Evolutionary conservation across 2,329 filamentous ascomycete genomes (phyloP).

Genomic region (Phialophora verrucosa): DNA sequence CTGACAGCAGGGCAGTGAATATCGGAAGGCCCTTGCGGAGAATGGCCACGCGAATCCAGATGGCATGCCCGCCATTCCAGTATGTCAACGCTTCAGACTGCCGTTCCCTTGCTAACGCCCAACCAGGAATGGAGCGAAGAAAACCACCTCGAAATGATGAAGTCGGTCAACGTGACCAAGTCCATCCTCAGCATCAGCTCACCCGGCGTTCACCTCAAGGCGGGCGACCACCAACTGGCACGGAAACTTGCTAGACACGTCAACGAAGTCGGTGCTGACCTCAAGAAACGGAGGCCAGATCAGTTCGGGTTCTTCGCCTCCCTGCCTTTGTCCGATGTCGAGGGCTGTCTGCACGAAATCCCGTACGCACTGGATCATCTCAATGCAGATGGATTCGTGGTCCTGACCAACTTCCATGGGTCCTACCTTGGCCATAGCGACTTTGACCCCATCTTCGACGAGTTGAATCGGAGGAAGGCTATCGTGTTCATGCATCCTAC

Average conservation of each 20-base stretch:
- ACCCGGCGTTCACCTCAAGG: constrained; percentile 58
- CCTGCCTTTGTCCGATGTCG: constrained; percentile 59
- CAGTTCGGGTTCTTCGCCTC: constrained; percentile 62
- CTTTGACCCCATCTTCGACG: constrained; percentile 56
- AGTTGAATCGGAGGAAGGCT: constrained; percentile 54
- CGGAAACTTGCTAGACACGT: constrained; percentile 48
- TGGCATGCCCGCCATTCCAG: constrained; percentile 38
- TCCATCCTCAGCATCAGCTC: constrained; percentile 62
- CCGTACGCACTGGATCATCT: constrained; percentile 46
- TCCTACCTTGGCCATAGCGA: constrained; percentile 57
- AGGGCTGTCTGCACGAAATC: constrained; percentile 57
- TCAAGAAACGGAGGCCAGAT: constrained; percentile 40
- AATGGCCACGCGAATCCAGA: constrained; percentile 38
- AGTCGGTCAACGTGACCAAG: constrained; percentile 55
- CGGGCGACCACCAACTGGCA: constrained; percentile 47
- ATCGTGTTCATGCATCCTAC: constrained; percentile 63
- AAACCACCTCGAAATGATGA: constrained; percentile 59
- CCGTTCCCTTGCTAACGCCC: constrained; percentile 20
- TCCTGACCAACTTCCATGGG: constrained; percentile 61
- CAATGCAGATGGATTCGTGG: constrained; percentile 58
- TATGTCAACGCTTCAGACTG: constrained; percentile 11
- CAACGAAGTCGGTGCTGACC: constrained; percentile 41
- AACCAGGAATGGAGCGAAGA: constrained; percentile 53
- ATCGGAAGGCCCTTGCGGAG: constrained; percentile 35
- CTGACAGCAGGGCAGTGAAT: constrained; percentile 22